Evolutionary conservation across 169 alveolate species (phyloP).

Genomic region (Plasmodium coatneyi): DNA sequence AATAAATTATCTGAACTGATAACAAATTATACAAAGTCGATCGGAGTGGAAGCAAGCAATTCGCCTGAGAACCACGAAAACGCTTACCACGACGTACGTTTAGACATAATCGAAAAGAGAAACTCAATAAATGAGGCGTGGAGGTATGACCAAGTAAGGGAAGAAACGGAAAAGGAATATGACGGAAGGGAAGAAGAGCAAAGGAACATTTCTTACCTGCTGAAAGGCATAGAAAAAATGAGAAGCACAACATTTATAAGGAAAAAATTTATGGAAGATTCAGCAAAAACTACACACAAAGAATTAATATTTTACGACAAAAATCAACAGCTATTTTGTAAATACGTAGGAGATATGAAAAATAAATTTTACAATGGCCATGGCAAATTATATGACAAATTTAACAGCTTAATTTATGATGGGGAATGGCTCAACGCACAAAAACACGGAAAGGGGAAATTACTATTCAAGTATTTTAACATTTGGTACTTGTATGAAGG

Average conservation of each 20-base stretch:
- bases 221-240: conserved; percentile 51
- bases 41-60: background rate
- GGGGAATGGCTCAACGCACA: conserved; percentile 63
- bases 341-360: conserved; percentile 70
- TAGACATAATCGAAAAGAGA: background rate
- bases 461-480: conserved; percentile 61
- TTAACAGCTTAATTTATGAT: conserved; percentile 67
- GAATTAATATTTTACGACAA: conserved; percentile 70
- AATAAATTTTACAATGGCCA: conserved; percentile 65
- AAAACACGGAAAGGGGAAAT: conserved; percentile 73
- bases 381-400: conserved; percentile 72
- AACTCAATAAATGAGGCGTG: background rate
- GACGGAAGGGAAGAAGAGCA: conserved; percentile 9
- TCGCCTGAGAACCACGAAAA: background rate
- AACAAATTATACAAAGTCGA: background rate
- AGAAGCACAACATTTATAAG: conserved; percentile 31
- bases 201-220: conserved; percentile 5
- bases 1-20: conserved; percentile 36
- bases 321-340: conserved; percentile 41
- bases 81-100: background rate
- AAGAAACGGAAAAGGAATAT: background rate
- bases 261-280: conserved; percentile 11
- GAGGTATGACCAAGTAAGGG: background rate
- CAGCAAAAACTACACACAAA: conserved; percentile 8
- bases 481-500: conserved; percentile 76